Base-by-base conservation (phyloP, 129 eudicot genomes). In the Mikania micrantha region DNA sequence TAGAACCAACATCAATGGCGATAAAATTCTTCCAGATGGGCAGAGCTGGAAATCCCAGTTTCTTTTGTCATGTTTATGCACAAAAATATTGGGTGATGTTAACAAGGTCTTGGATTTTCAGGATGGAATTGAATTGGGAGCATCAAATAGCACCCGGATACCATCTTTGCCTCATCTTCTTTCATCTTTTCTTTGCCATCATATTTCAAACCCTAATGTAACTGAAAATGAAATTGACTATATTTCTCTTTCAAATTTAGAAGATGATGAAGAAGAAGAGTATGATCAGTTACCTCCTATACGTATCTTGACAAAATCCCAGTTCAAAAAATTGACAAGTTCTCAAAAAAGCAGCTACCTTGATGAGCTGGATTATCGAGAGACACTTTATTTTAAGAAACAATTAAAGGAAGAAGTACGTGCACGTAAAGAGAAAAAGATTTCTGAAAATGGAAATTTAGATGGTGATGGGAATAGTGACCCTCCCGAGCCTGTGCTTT, bases 351-450 rank as follows among this genome's bases (percentile, higher is more conserved):
- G 71, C 42, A 87, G 75, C 40, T 94, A 94, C 71, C 99, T 89
- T 58, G 97, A 89, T 78, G 99, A 94, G 79, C 82, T 94, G 72
- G 99, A 94, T 77, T 94, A 94, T 81, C 79, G 99, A 41, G 99
- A 94, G 69, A 89, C 90, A 66, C 95, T 89, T 56, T 89, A 76
- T 70, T 62, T 94, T 73, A 89, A 83, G 76, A 89, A 94, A 77
- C 97, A 89, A 44, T 45, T 89, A 71, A 87, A 73, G 78, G 90
- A 89, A 81, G 95, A 87, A 47, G 32, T 54, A 24, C 66, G 59
- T 21, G 75, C 74, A 67, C 77, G 79, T 63, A 87, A 57, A 77
- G 84, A 79, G 56, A 72, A 56, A 27, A 56, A 77, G 53, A 67
- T 39, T 67, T 39, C 60, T 11, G 61, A 64, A 9, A 73, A 69